Base-by-base conservation (phyloP, 768 basidiomycete species). In the Mycena capillaripes region DNA sequence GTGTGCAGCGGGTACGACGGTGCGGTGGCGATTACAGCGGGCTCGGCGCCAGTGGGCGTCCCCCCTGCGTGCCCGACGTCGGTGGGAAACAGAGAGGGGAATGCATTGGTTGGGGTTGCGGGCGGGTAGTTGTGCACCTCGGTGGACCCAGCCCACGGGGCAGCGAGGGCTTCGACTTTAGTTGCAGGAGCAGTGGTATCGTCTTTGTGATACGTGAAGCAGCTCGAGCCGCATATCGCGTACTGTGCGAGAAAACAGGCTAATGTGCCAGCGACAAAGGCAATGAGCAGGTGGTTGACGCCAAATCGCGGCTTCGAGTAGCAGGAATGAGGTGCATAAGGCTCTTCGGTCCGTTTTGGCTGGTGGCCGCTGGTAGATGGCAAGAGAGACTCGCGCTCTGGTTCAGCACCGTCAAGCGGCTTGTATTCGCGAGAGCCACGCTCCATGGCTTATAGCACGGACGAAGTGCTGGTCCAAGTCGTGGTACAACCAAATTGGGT, bases 21-120 rank as follows among this genome's bases (percentile, higher is more conserved):
- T 0, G 92, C 94, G 5, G 94, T 95, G 5, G 86, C 87, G 32
- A 95, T 88, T 40, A 94, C 82, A 3, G 86, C 93, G 1, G 94
- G 86, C 76, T 95, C 94, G 10, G 91, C 94, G 21, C 94, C 94
- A 0, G 94, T 96, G 0, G 93, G 92, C 1, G 94, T 96, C 27
- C 84, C 86, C 19, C 95, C 95, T 3, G 92, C 85, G 78, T 95
- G 91, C 42, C 95, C 95, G 4, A 96, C 91, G 75, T 90, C 76
- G 34, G 93, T 88, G 6, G 95, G 95, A 80, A 96, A 96, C 30
- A 93, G 75, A 0, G 91, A 88, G 0, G 95, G 92, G 74, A 87
- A 87, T 10, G 83, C 86, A 75, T 96, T 96, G 21, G 93, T 95
- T 0, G 95, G 93, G 8, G 88, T 87, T 0, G 89, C 74, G 0